Conservation (phyloP, 805 yeast species). For the Candida saitoana region DNA sequence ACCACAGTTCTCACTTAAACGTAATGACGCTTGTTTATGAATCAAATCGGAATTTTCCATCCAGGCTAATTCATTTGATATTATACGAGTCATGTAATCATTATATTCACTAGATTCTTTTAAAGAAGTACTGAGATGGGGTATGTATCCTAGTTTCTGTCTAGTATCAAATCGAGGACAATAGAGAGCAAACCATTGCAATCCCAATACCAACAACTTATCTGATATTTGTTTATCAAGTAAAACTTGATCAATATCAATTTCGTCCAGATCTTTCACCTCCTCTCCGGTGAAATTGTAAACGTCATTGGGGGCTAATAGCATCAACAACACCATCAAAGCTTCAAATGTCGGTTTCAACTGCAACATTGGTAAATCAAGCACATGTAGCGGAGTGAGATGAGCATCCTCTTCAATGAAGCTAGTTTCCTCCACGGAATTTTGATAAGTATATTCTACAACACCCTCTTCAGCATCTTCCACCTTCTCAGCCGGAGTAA, state of each 20-base stretch:
- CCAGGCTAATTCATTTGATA: conserved; percentile 50
- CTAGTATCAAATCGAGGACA: conserved; percentile 30
- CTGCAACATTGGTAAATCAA: conserved; percentile 57
- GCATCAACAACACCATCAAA: conserved; percentile 40
- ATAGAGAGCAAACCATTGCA: conserved; percentile 42
- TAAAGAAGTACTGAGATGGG: conserved; percentile 23
- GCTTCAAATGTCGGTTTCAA: conserved; percentile 45
- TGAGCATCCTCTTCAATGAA: conserved; percentile 17
- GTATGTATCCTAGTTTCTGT: conserved; percentile 20
- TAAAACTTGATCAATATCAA: conserved; percentile 4
- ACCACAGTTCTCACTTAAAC: conserved; percentile 81
- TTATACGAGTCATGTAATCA: conserved; percentile 45
- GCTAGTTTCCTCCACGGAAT: neutral
- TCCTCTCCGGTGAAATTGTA: conserved; percentile 44
- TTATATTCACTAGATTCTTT: conserved; percentile 36
- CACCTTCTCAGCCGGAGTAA: conserved; percentile 22
- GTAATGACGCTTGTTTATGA: conserved; percentile 51
- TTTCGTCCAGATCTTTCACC: neutral
- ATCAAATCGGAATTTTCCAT: conserved; percentile 39
- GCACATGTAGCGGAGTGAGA: conserved; percentile 41
- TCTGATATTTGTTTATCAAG: conserved; percentile 8
- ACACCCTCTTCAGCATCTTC: conserved; percentile 4
- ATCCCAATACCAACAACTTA: conserved; percentile 20
- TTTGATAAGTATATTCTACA: neutral
- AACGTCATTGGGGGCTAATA: conserved; percentile 47